Conservation (phyloP, 1,139 yeast genomes). For the Sugiyamaella japonica region DNA sequence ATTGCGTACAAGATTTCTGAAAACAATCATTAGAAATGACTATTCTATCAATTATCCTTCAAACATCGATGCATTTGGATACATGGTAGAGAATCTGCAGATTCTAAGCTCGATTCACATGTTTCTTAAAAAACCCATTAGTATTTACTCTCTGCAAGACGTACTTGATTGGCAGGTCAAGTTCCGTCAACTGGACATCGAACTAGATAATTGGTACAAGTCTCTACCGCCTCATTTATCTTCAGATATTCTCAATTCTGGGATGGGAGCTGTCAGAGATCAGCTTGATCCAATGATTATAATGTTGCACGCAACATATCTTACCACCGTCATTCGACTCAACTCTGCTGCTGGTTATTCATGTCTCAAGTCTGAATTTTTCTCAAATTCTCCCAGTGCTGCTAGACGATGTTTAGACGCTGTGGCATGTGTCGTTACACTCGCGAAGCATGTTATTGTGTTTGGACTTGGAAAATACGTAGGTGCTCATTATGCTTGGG, state of each 20-base stretch:
- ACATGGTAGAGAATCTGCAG: conserved; percentile 25
- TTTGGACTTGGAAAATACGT: conserved; percentile 32
- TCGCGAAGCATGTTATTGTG: conserved; percentile 31
- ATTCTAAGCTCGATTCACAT: conserved; percentile 27
- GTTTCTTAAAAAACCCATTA: conserved; percentile 28
- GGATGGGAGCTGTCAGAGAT: neutral
- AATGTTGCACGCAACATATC: conserved; percentile 36
- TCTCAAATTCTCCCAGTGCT: conserved; percentile 37
- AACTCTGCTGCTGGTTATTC: conserved; percentile 42
- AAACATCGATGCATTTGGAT: conserved; percentile 26
- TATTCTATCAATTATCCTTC: conserved; percentile 17
- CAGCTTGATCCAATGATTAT: conserved; percentile 26
- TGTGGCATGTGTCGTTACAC: conserved; percentile 30
- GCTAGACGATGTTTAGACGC: conserved; percentile 35
- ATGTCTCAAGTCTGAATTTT: conserved; percentile 37
- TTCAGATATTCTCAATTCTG: conserved; percentile 12
- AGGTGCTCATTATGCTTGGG: conserved; percentile 43
- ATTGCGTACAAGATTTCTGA: conserved; percentile 23
- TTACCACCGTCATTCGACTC: conserved; percentile 38
- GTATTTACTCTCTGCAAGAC: conserved; percentile 25
- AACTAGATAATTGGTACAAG: conserved; percentile 29
- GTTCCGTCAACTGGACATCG: conserved; percentile 28
- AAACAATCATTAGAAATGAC: conserved; percentile 18
- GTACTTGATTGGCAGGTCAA: conserved; percentile 30
- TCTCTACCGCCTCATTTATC: conserved; percentile 26